Evolutionary conservation across 352 stramenopile species (phyloP), one percentile per base, ranked within the genome.

Genomic region (Pythium guiyangense): DNA sequence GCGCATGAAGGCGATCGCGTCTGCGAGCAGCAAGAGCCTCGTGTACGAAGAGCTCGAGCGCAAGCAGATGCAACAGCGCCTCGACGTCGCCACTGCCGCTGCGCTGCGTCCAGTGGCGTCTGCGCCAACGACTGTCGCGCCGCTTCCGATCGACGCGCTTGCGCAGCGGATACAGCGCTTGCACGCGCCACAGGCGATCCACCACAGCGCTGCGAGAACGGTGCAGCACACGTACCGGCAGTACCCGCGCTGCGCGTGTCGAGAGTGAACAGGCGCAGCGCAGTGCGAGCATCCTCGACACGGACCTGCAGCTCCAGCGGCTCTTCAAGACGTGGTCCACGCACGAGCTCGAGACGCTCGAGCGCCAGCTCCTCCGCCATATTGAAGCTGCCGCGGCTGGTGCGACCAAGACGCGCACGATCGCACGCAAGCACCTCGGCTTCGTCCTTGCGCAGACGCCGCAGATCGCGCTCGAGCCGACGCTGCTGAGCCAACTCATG

Each of bases 31-130:
- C 45, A 83, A 86, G 43, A 91, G 79, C 51, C 46, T 88, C 10
- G 79, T 94, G 6, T 88, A 92, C 31, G 82, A 94, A 48, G 66
- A 87, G 45, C 45, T 90, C 20, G 75, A 84, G 46, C 80, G 77
- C 45, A 76, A 79, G 37, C 54, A 73, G 12, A 64, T 68, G 39
- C 59, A 76, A 40, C 60, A 67, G n/a, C 45, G 48, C 37, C 31
- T 60, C 17, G 55, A 78, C 18, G 18, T 25, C 46, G 42, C n/a
- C 2, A 5, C n/a, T 4, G 20, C n/a, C 10, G 42, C 8, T 26
- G 42, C n/a, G 3, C 31, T 37, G 31, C 31, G 31, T 37, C 18
- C 42, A 47, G 42, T 25, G 20, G 18, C 9, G 10, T 47, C 42
- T 4, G 11, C 6, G 9, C 18, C 17, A 47, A 5, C 42, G 20